A percentile compares a stretch with the other conserved stretches of the same genome.
These are phyloP conservation scores for Pythium apleroticum DNA, from an alignment of 352 stramenopile genomes.

Conservation along the genomic window DNA sequence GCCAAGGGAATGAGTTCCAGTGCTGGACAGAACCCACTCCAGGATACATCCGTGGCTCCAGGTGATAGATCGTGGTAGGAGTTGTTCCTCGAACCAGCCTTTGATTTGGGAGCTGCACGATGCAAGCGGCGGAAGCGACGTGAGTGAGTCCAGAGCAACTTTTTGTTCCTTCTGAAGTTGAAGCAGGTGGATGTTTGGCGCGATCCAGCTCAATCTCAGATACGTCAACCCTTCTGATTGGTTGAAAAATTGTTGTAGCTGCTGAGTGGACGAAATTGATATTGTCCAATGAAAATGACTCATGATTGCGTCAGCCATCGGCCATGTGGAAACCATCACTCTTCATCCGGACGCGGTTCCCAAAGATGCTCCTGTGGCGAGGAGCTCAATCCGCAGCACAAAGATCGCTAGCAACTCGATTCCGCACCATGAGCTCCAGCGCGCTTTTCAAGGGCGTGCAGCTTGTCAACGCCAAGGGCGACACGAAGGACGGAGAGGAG, in stretches of 20 bases:
- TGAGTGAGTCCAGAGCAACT: not conserved
- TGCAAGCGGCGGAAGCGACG: no score
- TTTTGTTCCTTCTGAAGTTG: conserved; percentile 20
- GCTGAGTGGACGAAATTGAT: not conserved
- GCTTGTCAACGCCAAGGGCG: conserved; percentile 56
- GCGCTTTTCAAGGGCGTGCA: conserved; percentile 49
- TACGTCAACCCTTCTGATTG: not conserved
- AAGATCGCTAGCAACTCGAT: conserved; percentile 12
- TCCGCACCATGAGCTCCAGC: conserved; percentile 34
- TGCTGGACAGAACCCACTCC: not conserved
- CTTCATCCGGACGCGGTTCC: not conserved
- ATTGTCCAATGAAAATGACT: no score
- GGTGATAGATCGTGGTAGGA: not conserved
- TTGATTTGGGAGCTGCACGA: not conserved
- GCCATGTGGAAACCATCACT: conserved; percentile 7
- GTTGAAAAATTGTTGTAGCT: not conserved
- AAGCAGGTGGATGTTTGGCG: conserved; percentile 12
- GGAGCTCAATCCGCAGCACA: conserved; percentile 12
- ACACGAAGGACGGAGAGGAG: conserved; percentile 43
- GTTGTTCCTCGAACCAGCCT: not conserved
- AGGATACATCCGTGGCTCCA: not conserved
- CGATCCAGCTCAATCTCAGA: conserved; percentile 11
- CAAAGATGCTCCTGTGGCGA: conserved; percentile 18
- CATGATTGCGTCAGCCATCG: conserved; percentile 10
- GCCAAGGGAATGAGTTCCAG: not conserved